A percentile compares a stretch with the other conserved stretches of the same genome.
These are phyloP conservation scores for Myrmaecium sp. DNA, from an alignment of 2,329 filamentous ascomycete genomes.

Conservation along the genomic window DNA sequence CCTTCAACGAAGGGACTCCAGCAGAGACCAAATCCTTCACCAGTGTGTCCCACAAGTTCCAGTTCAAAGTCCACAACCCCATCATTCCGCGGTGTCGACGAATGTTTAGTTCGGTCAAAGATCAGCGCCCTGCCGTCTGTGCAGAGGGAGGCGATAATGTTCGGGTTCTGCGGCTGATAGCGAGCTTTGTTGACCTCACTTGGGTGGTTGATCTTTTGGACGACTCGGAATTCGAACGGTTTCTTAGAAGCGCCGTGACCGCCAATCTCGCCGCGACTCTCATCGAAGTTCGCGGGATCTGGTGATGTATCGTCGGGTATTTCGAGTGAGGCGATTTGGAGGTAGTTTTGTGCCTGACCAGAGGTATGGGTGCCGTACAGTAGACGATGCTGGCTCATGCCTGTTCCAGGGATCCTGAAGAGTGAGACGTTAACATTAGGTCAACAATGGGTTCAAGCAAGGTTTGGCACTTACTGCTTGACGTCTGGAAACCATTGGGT, in stretches of 20 bases:
- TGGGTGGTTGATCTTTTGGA: slow-evolving; percentile 91
- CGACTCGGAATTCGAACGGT: slow-evolving; percentile 73
- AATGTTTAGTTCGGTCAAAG: slow-evolving; percentile 92
- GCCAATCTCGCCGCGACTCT: slow-evolving; percentile 81
- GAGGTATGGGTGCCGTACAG: slow-evolving; percentile 92
- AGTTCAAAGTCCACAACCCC: slow-evolving; percentile 66
- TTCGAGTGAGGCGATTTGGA: slow-evolving; percentile 88
- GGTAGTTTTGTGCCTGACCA: slow-evolving; percentile 67
- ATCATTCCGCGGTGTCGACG: slow-evolving; percentile 45
- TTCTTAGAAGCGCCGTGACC: slow-evolving; percentile 70
- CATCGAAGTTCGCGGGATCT: slow-evolving; percentile 74
- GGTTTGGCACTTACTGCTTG: slow-evolving; percentile 47
- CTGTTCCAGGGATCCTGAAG: slow-evolving; percentile 49
- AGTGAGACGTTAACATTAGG: slow-evolving; percentile 24
- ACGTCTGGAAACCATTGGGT: slow-evolving; percentile 97
- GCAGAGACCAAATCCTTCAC: slow-evolving; percentile 80
- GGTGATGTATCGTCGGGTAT: slow-evolving; percentile 63
- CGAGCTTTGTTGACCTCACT: slow-evolving; percentile 97
- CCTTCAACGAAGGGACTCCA: slow-evolving; percentile 81
- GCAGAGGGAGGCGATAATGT: slow-evolving; percentile 87
- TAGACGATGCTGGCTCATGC: slow-evolving; percentile 72
- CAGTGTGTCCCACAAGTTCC: slow-evolving; percentile 66
- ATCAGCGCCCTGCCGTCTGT: slow-evolving; percentile 77
- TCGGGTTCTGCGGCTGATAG: slow-evolving; percentile 93
- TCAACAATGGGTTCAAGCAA: background rate